A percentile compares a stretch with the other conserved stretches of the same genome.
phyloP scores from a whole-genome alignment of 495 filamentous ascomycete genomes.

The Penicillium bovifimosum region DNA sequence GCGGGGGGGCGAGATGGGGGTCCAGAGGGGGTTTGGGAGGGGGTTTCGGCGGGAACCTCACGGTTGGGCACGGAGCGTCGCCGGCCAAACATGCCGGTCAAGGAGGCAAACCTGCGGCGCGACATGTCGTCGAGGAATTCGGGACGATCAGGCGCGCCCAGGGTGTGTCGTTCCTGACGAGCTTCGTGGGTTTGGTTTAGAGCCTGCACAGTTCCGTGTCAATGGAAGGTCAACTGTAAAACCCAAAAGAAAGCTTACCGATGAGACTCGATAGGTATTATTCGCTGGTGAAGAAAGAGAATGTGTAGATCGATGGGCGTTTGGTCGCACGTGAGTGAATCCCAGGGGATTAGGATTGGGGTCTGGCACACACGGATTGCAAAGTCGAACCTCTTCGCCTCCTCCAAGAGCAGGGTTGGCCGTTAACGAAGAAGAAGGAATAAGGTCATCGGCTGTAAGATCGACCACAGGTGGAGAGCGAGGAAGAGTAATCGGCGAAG shows the following conservation, averaged over 20 bases:
- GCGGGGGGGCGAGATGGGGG: too few species aligned
- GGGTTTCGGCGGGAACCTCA: too few species aligned
- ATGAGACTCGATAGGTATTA: not conserved
- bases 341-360: conserved; percentile 66
- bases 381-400: conserved; percentile 82
- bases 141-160: conserved; percentile 10
- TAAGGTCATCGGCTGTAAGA: conserved; percentile 37
- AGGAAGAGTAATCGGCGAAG: conserved; percentile 15
- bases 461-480: conserved; percentile 28
- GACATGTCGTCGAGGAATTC: conserved; percentile 4
- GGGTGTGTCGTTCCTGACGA: conserved; percentile 17
- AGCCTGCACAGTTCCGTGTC: not conserved
- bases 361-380: conserved; percentile 92
- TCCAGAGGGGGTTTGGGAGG: too few species aligned
- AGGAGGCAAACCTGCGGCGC: not conserved
- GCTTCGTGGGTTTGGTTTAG: not conserved
- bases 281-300: conserved; percentile 21
- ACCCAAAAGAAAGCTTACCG: conserved; percentile 7
- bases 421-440: conserved; percentile 13
- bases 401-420: conserved; percentile 59
- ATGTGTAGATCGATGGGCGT: conserved; percentile 22
- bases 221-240: not conserved
- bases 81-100: conserved; percentile 16
- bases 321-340: conserved; percentile 23
- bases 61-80: conserved; percentile 5